Evolutionary conservation across 2,329 filamentous ascomycete genomes (phyloP).

Genomic region (Hypoxylon sp.): DNA sequence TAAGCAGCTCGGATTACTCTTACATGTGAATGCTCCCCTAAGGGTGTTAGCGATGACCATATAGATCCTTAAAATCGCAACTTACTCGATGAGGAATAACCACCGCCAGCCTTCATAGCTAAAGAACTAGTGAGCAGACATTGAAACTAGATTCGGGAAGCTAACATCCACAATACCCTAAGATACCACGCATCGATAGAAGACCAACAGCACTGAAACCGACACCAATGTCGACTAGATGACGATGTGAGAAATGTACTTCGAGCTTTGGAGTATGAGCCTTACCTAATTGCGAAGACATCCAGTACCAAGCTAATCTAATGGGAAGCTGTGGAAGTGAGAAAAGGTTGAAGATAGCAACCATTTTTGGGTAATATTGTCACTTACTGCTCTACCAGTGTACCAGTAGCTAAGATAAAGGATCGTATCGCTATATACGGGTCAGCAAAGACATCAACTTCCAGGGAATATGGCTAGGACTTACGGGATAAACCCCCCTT

Average conservation of each 20-base stretch:
- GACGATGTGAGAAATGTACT: constrained; percentile 21
- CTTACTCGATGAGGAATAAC: constrained; percentile 63
- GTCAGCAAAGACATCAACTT: constrained; percentile 19
- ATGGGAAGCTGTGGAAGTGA: constrained; percentile 66
- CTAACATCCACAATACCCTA: constrained; percentile 50
- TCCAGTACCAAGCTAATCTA: constrained; percentile 78
- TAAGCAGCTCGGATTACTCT: constrained; percentile 13
- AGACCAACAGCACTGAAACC: constrained; percentile 71
- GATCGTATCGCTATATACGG: constrained; percentile 57
- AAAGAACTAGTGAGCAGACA: too few relatives aligned
- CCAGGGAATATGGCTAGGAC: constrained; percentile 52
- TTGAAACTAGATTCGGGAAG: too few relatives aligned
- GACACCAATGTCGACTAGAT: constrained; percentile 61
- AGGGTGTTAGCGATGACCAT: constrained; percentile 34
- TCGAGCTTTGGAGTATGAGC: not conserved
- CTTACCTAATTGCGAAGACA: constrained; percentile 55
- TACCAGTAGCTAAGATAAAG: constrained; percentile 80
- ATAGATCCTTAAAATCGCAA: constrained; percentile 17
- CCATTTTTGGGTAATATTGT: not conserved
- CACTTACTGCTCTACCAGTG: constrained; percentile 65
- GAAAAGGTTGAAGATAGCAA: not conserved
- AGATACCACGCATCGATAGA: constrained; percentile 66
- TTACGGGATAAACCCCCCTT: constrained; percentile 72
- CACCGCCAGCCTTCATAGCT: constrained; percentile 69
- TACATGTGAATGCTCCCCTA: constrained; percentile 55